Evolutionary conservation across 768 basidiomycete genomes (phyloP), one percentile per base, ranked within the genome.

Genomic region (Cytidiella melzeri): DNA sequence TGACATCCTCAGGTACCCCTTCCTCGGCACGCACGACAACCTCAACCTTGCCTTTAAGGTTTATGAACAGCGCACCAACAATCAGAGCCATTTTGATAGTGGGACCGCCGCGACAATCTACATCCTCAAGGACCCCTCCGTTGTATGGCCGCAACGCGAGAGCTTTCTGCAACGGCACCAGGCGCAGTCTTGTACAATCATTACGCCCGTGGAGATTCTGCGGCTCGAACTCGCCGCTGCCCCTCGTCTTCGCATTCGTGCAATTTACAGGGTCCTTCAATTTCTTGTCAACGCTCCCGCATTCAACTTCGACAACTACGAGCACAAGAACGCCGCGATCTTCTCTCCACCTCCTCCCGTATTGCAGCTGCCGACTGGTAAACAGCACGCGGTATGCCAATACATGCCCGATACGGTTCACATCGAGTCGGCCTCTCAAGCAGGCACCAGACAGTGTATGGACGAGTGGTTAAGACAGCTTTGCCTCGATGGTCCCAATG

Each of bases 31-130:
- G 0, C 61, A 73, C 41, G 69, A 73, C 55, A 74, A 74, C 46
- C 37, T 71, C 10, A 64, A 68, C 18, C 48, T 72, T 5, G 56
- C 66, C 0, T 68, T 73, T 49, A 57, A 56, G 11, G 61, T 66
- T 5, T 73, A 67, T 50, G 64, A 69, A 0, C 72, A 74, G 41
- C 53, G 64, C 0, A 23, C 73, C 2, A 59, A 72, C 45, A 72
- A 72, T 21, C 59, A 68, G 41, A 52, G 51, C 3, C 54, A 67
- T 13, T 69, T 73, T 50, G 67, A 62, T 11, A 67, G 43, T 56
- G 71, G 71, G 0, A 69, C 64, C 0, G 67, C 66, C 0, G 68
- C 61, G 0, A 69, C 69, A 1, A 40, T 55, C 13, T 45, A 42
- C 19, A 25, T 52, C 19, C 19, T 42, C 47, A 55, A 52, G 20